These are phyloP conservation scores for Trichoderma cornu-damae DNA, from an alignment of 2,329 filamentous ascomycete genomes.

Conservation along the genomic window DNA sequence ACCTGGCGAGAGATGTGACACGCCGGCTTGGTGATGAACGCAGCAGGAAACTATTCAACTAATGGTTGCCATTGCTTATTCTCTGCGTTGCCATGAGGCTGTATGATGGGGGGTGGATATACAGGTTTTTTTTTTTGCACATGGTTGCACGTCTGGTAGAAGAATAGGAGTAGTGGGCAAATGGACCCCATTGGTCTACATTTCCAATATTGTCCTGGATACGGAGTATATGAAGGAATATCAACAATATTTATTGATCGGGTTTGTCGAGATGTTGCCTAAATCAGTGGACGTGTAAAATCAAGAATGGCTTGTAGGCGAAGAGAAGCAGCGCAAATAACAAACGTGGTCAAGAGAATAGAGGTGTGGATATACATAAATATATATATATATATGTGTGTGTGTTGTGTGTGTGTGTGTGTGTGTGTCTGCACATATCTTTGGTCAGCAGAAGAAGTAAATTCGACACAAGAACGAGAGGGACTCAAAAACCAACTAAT, in stretches of 20 bases:
- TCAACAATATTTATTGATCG: no score
- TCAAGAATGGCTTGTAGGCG: no score
- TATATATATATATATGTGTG: constrained; percentile 3
- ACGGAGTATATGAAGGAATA: not conserved
- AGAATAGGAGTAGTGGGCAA: not conserved
- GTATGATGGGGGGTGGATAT: not conserved
- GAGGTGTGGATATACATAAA: not conserved
- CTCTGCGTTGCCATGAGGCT: not conserved
- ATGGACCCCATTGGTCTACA: not conserved
- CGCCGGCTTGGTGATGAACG: not conserved
- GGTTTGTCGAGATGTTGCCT: not conserved
- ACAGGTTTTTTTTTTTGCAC: not conserved
- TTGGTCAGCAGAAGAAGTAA: not conserved
- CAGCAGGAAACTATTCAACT: not conserved
- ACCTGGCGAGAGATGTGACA: constrained; percentile 44
- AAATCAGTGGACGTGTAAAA: rapidly evolving
- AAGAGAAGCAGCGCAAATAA: not conserved
- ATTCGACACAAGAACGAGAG: not conserved
- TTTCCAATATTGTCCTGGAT: not conserved
- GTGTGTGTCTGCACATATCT: no score
- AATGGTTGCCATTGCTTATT: no score
- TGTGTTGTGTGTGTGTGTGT: no score
- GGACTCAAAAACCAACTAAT: not conserved
- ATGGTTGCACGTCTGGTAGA: not conserved
- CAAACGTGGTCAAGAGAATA: not conserved